A percentile compares a stretch with the other conserved stretches of the same genome.
Evolutionary conservation across 495 filamentous ascomycete genomes (phyloP).

Genomic region (Aspergillus mulundensis): DNA sequence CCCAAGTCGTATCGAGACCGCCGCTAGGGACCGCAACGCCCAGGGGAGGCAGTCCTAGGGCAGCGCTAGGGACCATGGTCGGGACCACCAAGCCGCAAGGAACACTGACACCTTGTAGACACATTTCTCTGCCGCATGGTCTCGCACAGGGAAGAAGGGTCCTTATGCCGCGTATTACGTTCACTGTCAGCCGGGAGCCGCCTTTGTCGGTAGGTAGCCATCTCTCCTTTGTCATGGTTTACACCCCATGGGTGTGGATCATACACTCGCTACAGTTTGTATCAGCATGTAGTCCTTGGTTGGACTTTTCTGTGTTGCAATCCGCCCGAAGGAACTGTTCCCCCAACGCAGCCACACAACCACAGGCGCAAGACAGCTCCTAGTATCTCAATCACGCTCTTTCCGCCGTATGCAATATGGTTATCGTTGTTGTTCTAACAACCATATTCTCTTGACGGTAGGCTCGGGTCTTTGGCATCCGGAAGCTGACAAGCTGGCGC

Average conservation of each 20-base stretch:
- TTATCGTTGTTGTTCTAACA: neutral
- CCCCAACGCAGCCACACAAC: neutral
- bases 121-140: constrained; percentile 82
- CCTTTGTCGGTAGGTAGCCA: constrained; percentile 56
- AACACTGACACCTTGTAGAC: constrained; percentile 44
- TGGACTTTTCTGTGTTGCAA: neutral
- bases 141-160: constrained; percentile 78
- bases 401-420: neutral
- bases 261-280: neutral
- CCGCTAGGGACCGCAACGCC: too few relatives aligned
- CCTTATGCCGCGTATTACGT: constrained; percentile 83
- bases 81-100: too few relatives aligned
- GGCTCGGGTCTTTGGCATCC: constrained; percentile 80
- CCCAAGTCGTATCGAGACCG: neutral
- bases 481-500: constrained; percentile 55
- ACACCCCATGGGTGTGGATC: neutral
- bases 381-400: neutral
- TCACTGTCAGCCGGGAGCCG: constrained; percentile 55
- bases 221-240: neutral
- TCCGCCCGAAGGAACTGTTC: too few relatives aligned
- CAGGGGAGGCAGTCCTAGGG: too few relatives aligned
- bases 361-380: neutral
- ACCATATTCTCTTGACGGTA: constrained; percentile 20
- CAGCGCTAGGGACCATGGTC: too few relatives aligned
- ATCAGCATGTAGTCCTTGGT: neutral